Conservation (phyloP, 805 yeast species). For the Yamadazyma olivae region DNA sequence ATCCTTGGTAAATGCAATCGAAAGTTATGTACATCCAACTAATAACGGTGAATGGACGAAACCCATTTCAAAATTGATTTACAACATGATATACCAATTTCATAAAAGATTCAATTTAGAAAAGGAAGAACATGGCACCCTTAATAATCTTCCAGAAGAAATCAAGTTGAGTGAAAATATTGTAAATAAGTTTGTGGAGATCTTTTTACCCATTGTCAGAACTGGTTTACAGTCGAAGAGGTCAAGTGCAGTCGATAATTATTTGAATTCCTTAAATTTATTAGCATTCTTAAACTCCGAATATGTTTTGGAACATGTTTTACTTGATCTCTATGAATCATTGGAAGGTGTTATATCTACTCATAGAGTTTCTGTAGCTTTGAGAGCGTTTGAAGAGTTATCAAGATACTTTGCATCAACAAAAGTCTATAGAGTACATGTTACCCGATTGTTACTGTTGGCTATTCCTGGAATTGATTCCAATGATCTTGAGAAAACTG, state of each 20-base stretch:
- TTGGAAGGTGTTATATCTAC: conserved; percentile 67
- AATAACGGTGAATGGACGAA: conserved; percentile 88
- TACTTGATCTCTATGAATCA: conserved; percentile 76
- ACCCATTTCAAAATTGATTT: conserved; percentile 62
- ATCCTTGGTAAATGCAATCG: conserved; percentile 62
- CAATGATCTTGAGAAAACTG: conserved; percentile 76
- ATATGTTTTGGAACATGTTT: conserved; percentile 47
- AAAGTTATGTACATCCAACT: conserved; percentile 88
- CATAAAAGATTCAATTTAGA: conserved; percentile 59
- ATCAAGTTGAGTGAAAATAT: conserved; percentile 32
- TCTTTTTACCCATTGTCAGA: conserved; percentile 54
- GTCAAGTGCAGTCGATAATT: conserved; percentile 50
- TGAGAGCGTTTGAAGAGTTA: conserved; percentile 62
- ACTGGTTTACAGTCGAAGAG: conserved; percentile 80
- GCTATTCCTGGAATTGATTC: conserved; percentile 81
- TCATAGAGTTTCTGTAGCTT: conserved; percentile 73
- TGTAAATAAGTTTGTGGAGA: conserved; percentile 43
- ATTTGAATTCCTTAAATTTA: conserved; percentile 57
- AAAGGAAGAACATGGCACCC: conserved; percentile 27
- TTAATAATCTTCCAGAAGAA: conserved; percentile 22
- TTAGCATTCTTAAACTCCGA: conserved; percentile 62
- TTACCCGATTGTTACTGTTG: conserved; percentile 68
- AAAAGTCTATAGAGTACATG: conserved; percentile 70
- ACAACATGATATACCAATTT: conserved; percentile 54
- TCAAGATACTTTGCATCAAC: conserved; percentile 63